Evolutionary conservation across 257 asterid genomes (phyloP).

Genomic region (Nicotiana noctiflora): DNA sequence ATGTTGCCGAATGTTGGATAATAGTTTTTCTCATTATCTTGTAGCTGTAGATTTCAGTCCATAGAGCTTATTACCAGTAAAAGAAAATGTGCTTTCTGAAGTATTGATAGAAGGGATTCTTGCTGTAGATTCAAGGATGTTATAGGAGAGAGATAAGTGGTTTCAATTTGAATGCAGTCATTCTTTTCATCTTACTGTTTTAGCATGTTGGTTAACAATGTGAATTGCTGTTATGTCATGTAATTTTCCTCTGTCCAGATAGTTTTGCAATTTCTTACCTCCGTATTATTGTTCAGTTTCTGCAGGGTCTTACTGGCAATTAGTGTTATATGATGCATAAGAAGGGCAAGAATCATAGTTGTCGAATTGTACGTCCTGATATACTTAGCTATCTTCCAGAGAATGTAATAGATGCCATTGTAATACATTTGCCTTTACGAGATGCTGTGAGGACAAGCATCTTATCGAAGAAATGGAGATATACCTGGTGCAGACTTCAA

Average conservation of each 20-base stretch:
- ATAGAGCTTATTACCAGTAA: no score
- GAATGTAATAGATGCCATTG: no score
- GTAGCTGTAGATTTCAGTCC: neutral
- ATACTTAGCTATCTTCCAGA: neutral
- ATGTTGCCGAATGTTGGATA: neutral
- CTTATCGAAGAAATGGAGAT: no score
- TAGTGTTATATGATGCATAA: neutral
- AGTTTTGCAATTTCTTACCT: neutral
- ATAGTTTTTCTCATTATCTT: neutral
- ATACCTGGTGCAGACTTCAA: no score
- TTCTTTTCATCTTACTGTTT: no score
- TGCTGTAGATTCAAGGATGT: neutral
- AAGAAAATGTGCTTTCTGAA: no score
- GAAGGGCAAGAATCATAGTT: neutral
- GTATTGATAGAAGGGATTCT: neutral
- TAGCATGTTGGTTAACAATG: neutral
- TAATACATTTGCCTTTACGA: no score
- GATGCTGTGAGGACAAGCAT: no score
- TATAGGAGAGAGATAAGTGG: no score
- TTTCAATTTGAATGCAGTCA: no score
- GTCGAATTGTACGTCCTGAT: neutral
- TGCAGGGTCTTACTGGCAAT: neutral
- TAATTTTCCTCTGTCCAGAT: neutral
- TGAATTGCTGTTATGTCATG: neutral
- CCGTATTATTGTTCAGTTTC: neutral